phyloP scores from a whole-genome alignment of 1,139 yeast genomes.

The Hemisphaericaspora xylanilytica region DNA sequence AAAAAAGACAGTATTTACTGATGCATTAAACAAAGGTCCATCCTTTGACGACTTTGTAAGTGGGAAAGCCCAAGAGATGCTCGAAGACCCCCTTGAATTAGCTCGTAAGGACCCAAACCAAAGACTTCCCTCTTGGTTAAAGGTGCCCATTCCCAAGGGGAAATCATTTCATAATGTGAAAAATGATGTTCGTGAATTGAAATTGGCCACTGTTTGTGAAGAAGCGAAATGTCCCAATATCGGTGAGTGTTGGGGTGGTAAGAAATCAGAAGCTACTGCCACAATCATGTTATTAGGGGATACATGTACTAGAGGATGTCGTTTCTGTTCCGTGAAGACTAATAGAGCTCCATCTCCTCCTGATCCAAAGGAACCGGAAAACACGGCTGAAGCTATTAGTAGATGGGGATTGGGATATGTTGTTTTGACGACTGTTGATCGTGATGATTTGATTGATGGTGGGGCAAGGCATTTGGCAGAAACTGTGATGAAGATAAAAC shows the following conservation, averaged over 20 bases:
- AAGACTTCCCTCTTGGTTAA: constrained; percentile 88
- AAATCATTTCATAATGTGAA: constrained; percentile 75
- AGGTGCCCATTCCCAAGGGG: constrained; percentile 95
- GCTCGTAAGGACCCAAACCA: constrained; percentile 59
- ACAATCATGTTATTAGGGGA: constrained; percentile 98
- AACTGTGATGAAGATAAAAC: constrained; percentile 80
- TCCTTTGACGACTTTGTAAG: constrained; percentile 86
- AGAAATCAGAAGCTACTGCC: constrained; percentile 95
- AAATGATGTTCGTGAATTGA: constrained; percentile 82
- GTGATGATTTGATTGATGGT: constrained; percentile 93
- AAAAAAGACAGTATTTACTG: constrained; percentile 63
- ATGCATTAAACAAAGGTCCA: constrained; percentile 79
- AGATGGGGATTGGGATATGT: constrained; percentile 99
- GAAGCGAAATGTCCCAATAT: constrained; percentile 99
- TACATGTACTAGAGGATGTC: constrained; percentile 97
- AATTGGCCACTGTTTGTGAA: constrained; percentile 93
- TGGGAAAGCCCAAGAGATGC: constrained; percentile 70
- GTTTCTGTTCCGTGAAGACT: constrained; percentile 96
- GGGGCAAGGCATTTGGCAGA: constrained; percentile 90
- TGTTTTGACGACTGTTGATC: constrained; percentile 94
- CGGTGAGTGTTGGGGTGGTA: constrained; percentile 99
- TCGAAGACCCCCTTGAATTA: constrained; percentile 65
- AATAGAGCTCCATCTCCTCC: constrained; percentile 82
- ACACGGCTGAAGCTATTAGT: constrained; percentile 95
- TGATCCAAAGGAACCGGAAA: constrained; percentile 96